These are phyloP conservation scores for Kuraishia molischiana DNA, from an alignment of 805 yeast species.

Conservation along the genomic window DNA sequence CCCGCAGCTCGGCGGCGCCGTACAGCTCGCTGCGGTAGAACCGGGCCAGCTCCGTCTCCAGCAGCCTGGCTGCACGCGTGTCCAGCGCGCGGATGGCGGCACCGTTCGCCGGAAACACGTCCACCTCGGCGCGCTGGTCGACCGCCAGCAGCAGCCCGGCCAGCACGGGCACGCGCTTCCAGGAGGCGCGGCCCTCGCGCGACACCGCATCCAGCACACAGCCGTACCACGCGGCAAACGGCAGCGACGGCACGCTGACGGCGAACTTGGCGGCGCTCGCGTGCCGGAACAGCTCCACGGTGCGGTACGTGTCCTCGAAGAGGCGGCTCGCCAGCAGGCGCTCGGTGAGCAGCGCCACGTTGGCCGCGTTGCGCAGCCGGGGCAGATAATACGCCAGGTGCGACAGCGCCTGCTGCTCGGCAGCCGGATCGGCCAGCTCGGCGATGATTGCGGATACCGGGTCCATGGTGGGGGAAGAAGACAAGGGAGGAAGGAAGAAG, in stretches of 20 bases:
- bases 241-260: slow-evolving; percentile 37
- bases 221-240: slow-evolving; percentile 32
- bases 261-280: slow-evolving; percentile 33
- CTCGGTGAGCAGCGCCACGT: slow-evolving; percentile 32
- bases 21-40: slow-evolving; percentile 1
- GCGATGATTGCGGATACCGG: too few species aligned
- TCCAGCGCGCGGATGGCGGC: slow-evolving; percentile 14
- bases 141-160: slow-evolving; percentile 33
- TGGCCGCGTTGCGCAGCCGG: slow-evolving; percentile 33
- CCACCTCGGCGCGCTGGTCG: slow-evolving; percentile 12
- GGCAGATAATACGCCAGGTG: slow-evolving; percentile 44
- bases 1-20: slow-evolving; percentile 1
- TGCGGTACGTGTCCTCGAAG: slow-evolving; percentile 24
- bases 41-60: slow-evolving; percentile 6
- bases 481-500: too few species aligned
- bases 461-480: too few species aligned
- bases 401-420: slow-evolving; percentile 22
- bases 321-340: slow-evolving; percentile 33
- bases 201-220: slow-evolving; percentile 26
- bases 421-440: too few species aligned
- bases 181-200: slow-evolving; percentile 15
- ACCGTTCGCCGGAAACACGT: slow-evolving; percentile 15
- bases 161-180: slow-evolving; percentile 39
- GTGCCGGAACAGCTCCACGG: slow-evolving; percentile 38
- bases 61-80: slow-evolving; percentile 4